Percentiles rank a stretch among this genome's conserved stretches.
Evolutionary conservation across 805 yeast species (phyloP).

Genomic region (Gaillardinia entomophila): DNA sequence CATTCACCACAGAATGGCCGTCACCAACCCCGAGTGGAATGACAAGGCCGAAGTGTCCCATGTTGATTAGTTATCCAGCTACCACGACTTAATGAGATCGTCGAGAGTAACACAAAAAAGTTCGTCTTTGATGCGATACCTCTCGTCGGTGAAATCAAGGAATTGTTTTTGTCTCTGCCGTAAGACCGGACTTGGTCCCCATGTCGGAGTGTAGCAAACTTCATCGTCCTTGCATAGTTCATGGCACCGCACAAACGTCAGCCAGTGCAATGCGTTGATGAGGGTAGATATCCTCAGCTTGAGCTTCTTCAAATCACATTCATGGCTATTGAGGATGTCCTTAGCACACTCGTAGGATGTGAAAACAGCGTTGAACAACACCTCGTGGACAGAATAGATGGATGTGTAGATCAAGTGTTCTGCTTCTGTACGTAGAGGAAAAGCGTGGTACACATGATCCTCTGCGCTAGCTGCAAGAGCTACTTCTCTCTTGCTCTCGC

Average conservation of each 20-base stretch:
- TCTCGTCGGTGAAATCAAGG: constrained; percentile 4
- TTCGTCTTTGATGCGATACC: constrained; percentile 4
- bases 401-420: constrained; percentile 50
- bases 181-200: constrained; percentile 43
- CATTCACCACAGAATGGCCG: constrained; percentile 14
- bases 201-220: constrained; percentile 52
- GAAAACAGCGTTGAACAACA: constrained; percentile 31
- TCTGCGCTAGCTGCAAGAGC: constrained; percentile 33
- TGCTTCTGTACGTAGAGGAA: constrained; percentile 27
- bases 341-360: constrained; percentile 26
- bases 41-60: constrained; percentile 12
- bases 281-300: constrained; percentile 5
- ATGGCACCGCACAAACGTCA: constrained; percentile 37
- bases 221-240: constrained; percentile 40
- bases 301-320: neutral
- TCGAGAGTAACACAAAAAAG: constrained; percentile 4
- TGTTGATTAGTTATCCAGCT: constrained; percentile 7
- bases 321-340: constrained; percentile 12
- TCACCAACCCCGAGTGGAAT: constrained; percentile 13
- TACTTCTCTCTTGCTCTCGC: constrained; percentile 8
- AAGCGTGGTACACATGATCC: constrained; percentile 44
- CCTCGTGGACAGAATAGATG: constrained; percentile 31
- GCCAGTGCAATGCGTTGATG: constrained; percentile 33
- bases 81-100: too few relatives aligned
- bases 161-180: too few relatives aligned